Percentiles rank a stretch among this genome's conserved stretches.
Conservation (phyloP, 1,139 yeast genomes). For the Tardiomyces digboiensis region DNA sequence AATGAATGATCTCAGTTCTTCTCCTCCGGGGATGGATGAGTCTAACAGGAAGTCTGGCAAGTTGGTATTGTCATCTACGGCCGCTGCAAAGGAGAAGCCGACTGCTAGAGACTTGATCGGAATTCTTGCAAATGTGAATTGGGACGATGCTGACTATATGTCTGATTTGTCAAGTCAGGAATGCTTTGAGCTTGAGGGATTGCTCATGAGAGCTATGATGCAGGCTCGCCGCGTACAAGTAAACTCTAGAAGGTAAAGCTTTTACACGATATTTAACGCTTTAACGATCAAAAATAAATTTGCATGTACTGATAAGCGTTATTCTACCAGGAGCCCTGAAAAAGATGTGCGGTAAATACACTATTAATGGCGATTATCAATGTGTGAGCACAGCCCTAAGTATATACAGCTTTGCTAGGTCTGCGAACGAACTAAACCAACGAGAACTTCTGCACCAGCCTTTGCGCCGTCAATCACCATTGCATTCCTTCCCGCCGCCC, state of each 20-base stretch:
- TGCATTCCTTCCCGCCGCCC: constrained; percentile 12
- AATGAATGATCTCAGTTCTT: neutral
- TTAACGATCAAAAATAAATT: too few species aligned
- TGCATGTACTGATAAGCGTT: too few species aligned
- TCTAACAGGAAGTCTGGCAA: too few species aligned
- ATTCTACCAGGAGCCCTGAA: too few species aligned
- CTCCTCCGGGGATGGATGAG: neutral
- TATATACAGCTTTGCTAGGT: too few species aligned
- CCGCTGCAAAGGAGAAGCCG: too few species aligned
- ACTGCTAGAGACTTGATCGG: neutral
- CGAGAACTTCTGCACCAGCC: constrained; percentile 13
- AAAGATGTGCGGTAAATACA: too few species aligned
- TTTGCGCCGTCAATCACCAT: constrained; percentile 15
- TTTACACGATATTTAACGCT: too few species aligned
- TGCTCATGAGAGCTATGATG: neutral
- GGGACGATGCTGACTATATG: neutral
- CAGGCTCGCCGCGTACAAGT: neutral
- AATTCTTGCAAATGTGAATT: neutral
- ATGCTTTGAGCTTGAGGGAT: neutral
- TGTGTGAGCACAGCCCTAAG: too few species aligned
- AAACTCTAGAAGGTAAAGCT: too few species aligned
- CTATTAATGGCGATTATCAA: too few species aligned
- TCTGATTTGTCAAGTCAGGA: neutral
- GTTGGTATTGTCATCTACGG: too few species aligned
- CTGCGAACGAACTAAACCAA: neutral